Evolutionary conservation across 2,329 filamentous ascomycete genomes (phyloP).

Genomic region (Aspergillus novofumigatus): DNA sequence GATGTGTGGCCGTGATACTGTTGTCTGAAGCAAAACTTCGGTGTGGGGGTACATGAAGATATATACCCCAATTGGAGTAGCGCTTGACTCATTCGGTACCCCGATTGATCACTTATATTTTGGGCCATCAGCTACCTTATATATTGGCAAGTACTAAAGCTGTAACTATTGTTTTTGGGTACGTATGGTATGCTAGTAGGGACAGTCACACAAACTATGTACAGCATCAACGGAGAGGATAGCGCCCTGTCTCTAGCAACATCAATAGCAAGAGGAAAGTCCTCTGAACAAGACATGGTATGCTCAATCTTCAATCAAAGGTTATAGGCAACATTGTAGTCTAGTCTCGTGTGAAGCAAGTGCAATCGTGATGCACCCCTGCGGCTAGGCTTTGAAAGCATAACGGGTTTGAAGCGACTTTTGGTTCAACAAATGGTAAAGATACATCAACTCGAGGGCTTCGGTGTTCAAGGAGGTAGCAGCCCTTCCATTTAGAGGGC

Average conservation of each 20-base stretch:
- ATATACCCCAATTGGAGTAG: not conserved
- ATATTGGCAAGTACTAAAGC: not conserved
- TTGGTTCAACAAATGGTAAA: not conserved
- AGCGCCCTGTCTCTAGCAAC: no score
- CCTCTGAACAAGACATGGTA: not conserved
- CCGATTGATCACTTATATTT: not conserved
- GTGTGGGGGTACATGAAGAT: not conserved
- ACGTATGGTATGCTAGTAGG: not conserved
- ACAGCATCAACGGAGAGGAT: not conserved
- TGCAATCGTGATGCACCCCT: not conserved
- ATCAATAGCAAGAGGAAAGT: not conserved
- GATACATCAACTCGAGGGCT: not conserved
- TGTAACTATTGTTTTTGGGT: not conserved
- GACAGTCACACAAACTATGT: not conserved
- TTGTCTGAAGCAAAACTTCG: not conserved
- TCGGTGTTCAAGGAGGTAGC: not conserved
- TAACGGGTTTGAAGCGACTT: not conserved
- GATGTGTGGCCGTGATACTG: no score
- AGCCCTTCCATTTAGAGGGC: not conserved
- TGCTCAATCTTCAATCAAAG: not conserved
- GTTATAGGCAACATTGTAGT: not conserved
- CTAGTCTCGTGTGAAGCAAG: not conserved
- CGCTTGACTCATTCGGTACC: not conserved
- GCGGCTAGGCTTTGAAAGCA: not conserved
- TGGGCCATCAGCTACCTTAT: not conserved